Evolutionary conservation across 2,329 filamentous ascomycete genomes (phyloP).

Genomic region (Chrysosphaeria jannelii): DNA sequence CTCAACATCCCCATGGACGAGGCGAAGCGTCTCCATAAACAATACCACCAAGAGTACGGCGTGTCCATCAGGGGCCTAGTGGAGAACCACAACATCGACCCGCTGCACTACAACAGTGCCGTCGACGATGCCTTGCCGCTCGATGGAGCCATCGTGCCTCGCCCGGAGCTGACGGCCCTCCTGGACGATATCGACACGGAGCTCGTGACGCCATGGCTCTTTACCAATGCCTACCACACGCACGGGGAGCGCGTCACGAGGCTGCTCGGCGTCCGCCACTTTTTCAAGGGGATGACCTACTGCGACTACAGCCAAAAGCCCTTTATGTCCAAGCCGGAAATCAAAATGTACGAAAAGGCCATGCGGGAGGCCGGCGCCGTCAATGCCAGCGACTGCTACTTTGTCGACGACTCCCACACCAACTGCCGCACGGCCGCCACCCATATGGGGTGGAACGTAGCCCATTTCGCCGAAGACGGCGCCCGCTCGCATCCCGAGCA

Average conservation of each 20-base stretch:
- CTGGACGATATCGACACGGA: conserved; percentile 55
- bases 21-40: conserved; percentile 57
- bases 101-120: conserved; percentile 75
- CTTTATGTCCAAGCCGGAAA: conserved; percentile 65
- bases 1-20: conserved; percentile 46
- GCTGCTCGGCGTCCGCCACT: conserved; percentile 52
- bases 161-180: conserved; percentile 41
- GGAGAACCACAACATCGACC: conserved; percentile 79
- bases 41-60: conserved; percentile 89
- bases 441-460: conserved; percentile 65
- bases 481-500: conserved; percentile 29
- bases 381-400: conserved; percentile 48
- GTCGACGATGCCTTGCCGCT: conserved; percentile 87
- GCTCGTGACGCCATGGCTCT: conserved; percentile 74
- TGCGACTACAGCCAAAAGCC: conserved; percentile 56
- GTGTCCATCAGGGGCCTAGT: conserved; percentile 91
- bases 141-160: conserved; percentile 53
- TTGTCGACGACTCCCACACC: conserved; percentile 70
- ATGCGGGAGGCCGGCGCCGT: conserved; percentile 57
- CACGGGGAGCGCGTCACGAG: conserved; percentile 61
- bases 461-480: conserved; percentile 57
- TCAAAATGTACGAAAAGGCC: conserved; percentile 61
- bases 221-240: conserved; percentile 85
- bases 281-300: conserved; percentile 85
- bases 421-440: conserved; percentile 54